Percentiles rank a stretch among this genome's conserved stretches.
Conservation (phyloP, 2,329 filamentous ascomycete species). For the Penicillium corylophilum region DNA sequence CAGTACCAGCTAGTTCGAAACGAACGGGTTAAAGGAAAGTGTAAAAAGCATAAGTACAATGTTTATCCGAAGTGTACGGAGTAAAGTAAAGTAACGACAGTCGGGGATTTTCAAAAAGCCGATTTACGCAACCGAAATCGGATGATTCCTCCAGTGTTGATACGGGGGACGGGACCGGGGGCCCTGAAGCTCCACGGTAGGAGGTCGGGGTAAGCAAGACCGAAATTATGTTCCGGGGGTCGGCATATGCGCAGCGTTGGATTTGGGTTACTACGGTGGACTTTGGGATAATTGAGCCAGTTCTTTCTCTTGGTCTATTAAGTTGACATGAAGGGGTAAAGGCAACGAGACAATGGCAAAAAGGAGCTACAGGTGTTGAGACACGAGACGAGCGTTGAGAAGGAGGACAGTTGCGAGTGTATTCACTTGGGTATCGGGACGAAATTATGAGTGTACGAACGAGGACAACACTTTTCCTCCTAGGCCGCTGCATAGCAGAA, state of each 20-base stretch:
- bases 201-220: neutral
- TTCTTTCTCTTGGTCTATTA: neutral
- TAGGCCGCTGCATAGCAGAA: conserved; percentile 29
- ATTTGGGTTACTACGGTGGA: neutral
- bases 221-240: neutral
- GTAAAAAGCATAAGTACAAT: neutral
- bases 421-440: conserved; percentile 14
- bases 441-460: conserved; percentile 15
- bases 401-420: conserved; percentile 8
- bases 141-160: conserved; percentile 7
- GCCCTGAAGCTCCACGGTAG: neutral
- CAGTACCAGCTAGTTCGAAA: neutral
- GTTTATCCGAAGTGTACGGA: too few relatives aligned
- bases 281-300: neutral
- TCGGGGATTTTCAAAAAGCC: conserved; percentile 10
- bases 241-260: neutral
- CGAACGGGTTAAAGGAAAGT: neutral
- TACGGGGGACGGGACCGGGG: neutral
- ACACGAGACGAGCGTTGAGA: neutral
- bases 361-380: neutral
- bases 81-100: neutral
- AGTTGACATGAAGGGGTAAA: neutral
- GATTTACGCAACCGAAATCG: conserved; percentile 23
- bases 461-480: conserved; percentile 3
- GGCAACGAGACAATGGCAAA: neutral